Evolutionary conservation across 306 rosid species (phyloP), one percentile per base, ranked within the genome.

Genomic region (Quercus engelmannii): DNA sequence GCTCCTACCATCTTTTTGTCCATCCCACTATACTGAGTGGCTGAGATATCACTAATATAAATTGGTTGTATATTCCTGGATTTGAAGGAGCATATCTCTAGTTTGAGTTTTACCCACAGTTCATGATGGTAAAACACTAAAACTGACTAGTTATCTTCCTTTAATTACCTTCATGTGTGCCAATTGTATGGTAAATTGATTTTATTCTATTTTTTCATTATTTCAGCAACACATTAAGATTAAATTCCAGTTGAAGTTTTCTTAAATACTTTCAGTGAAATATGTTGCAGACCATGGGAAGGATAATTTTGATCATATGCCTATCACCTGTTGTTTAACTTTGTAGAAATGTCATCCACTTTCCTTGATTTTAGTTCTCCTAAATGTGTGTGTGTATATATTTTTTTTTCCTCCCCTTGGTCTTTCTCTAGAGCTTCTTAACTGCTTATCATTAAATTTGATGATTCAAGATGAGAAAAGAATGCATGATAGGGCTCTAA

Each of bases 401-500:
- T 20, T 62, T 51, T 67, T n/a, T 67, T 69, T 49, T 25, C 1
- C 54, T 43, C 70, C 79, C 41, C 30, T 74, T 77, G 28, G 21
- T 58, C 58, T 56, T 25, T 28, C 61, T 14, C 26, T 28, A 67
- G 68, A 43, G 55, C 57, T 23, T 72, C 64, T 43, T 70, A 28
- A 13, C 8, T 61, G 55, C 64, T 72, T 61, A 64, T 74, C 59
- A 46, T 69, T 71, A 52, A 68, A 61, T 78, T 69, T 79, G 43
- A 58, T 79, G 69, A 71, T 64, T 18, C 72, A 74, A 69, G 73
- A 77, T 71, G 55, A 49, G 82, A 74, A 76, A 68, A 81, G 82
- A 61, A 55, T 81, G 84, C 79, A 80, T 70, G 76, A 74, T 54
- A 58, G 79, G 78, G 57, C 76, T 84, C 81, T 83, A 62, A 90